Conservation (phyloP, 2,329 filamentous ascomycete species). For the Rugonectria rugulosa region DNA sequence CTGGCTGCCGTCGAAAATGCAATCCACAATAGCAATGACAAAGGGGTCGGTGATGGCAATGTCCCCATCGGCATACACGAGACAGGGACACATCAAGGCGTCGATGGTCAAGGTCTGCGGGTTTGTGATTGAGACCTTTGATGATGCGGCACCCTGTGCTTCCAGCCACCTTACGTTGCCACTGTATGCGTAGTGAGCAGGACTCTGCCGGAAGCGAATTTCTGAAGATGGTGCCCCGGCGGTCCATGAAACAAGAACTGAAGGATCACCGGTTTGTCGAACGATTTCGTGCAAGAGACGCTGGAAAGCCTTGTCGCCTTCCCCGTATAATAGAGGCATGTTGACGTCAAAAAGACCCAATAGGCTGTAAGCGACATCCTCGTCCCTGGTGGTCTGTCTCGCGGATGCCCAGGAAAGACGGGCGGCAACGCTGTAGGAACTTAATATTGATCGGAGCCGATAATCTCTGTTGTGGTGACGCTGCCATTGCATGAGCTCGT, state of each 20-base stretch:
- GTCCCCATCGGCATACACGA: conserved; percentile 15
- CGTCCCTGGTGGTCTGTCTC: conserved; percentile 33
- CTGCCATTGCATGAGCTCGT: conserved; percentile 13
- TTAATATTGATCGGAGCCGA: conserved; percentile 17
- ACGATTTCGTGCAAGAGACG: conserved; percentile 38
- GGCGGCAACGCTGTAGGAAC: conserved; percentile 23
- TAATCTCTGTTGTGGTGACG: conserved; percentile 12
- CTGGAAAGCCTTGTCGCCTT: conserved; percentile 35
- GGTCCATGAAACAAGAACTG: conserved; percentile 20
- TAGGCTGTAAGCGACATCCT: conserved; percentile 42
- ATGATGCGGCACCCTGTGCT: conserved; percentile 15
- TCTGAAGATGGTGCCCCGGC: background rate
- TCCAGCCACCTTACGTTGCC: conserved; percentile 18
- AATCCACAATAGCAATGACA: conserved; percentile 19
- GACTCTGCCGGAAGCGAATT: conserved; percentile 3
- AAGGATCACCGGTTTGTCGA: conserved; percentile 16
- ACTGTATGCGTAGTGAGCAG: conserved; percentile 17
- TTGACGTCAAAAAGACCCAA: conserved; percentile 41
- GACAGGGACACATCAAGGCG: conserved; percentile 15
- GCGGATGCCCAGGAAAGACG: conserved; percentile 40
- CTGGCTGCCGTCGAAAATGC: conserved; percentile 11
- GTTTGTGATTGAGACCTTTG: conserved; percentile 16
- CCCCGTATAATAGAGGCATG: conserved; percentile 41
- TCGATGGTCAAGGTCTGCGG: conserved; percentile 9
- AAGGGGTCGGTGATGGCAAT: conserved; percentile 10